These are phyloP conservation scores for Colletotrichum somersetense DNA, from an alignment of 2,329 filamentous ascomycete species.

Conservation along the genomic window DNA sequence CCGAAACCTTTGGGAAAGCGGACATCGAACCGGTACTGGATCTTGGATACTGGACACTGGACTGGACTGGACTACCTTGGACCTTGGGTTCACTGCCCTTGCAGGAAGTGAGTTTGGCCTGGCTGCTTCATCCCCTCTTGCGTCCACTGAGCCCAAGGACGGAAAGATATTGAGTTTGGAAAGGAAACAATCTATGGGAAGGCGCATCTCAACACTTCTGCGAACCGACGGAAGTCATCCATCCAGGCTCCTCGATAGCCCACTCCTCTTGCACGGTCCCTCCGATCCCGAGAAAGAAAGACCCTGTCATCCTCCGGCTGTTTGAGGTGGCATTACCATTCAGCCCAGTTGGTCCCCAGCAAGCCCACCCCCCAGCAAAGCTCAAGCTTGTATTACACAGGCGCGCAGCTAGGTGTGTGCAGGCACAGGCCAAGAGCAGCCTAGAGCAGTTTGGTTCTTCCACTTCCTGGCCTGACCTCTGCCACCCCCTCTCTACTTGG, in stretches of 20 bases:
- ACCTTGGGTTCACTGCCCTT: not conserved
- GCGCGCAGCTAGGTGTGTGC: not conserved
- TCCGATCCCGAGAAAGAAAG: slow-evolving; percentile 21
- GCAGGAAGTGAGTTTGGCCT: not conserved
- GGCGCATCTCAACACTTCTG: slow-evolving; percentile 22
- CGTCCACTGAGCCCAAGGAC: not conserved
- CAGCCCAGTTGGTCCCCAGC: slow-evolving; percentile 3
- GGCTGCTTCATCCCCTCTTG: not conserved
- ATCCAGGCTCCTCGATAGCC: slow-evolving; percentile 13
- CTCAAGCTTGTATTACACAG: slow-evolving; percentile 23
- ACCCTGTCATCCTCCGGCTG: slow-evolving; percentile 20
- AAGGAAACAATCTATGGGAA: slow-evolving; percentile 19
- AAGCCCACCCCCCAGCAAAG: slow-evolving; percentile 17
- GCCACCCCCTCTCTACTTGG: slow-evolving; percentile 28
- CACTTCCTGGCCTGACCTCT: slow-evolving; percentile 18
- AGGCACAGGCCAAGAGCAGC: slow-evolving; percentile 11
- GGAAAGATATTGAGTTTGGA: not conserved
- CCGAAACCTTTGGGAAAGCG: not conserved
- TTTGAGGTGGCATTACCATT: slow-evolving; percentile 10
- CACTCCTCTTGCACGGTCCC: slow-evolving; percentile 28
- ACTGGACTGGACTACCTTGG: not conserved
- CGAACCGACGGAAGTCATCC: slow-evolving; percentile 21
- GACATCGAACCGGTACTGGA: not conserved
- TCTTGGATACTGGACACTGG: not conserved
- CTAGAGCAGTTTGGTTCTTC: slow-evolving; percentile 18